These are phyloP conservation scores for Hyaloscypha bicolor DNA, from an alignment of 495 filamentous ascomycete species.

Conservation along the genomic window DNA sequence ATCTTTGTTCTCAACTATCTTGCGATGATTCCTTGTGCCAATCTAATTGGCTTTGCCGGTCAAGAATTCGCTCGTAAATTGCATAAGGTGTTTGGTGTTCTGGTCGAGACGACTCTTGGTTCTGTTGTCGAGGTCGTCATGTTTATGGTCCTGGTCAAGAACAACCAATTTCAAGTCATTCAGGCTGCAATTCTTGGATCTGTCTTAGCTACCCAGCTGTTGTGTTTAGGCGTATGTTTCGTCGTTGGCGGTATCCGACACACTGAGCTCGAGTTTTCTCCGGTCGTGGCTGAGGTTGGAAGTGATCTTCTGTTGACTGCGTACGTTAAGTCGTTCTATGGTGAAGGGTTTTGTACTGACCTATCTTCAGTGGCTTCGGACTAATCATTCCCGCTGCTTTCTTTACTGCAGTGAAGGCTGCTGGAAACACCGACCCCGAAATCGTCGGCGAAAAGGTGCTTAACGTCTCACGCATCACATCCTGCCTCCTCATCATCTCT, in stretches of 20 bases:
- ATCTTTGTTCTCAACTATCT: conserved; percentile 74
- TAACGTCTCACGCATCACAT: conserved; percentile 72
- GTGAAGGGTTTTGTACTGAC: neutral
- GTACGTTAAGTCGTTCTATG: conserved; percentile 36
- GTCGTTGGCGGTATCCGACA: conserved; percentile 71
- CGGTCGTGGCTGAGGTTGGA: conserved; percentile 79
- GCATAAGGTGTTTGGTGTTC: conserved; percentile 73
- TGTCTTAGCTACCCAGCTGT: conserved; percentile 74
- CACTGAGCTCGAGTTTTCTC: conserved; percentile 69
- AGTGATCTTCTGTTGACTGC: conserved; percentile 80
- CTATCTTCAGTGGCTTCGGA: conserved; percentile 60
- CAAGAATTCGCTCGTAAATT: conserved; percentile 80
- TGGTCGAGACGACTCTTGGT: conserved; percentile 76
- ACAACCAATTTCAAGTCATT: conserved; percentile 60
- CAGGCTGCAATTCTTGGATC: conserved; percentile 82
- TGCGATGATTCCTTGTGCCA: conserved; percentile 87
- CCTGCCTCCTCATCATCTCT: conserved; percentile 77
- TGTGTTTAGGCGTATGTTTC: conserved; percentile 79
- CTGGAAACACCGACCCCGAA: conserved; percentile 31
- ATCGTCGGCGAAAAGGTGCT: conserved; percentile 52
- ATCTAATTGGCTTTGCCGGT: conserved; percentile 83
- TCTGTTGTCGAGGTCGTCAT: conserved; percentile 82
- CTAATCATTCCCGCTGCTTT: conserved; percentile 84
- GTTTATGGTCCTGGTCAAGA: conserved; percentile 69
- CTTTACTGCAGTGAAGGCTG: conserved; percentile 56